Evolutionary conservation across 768 basidiomycete species (phyloP), one percentile per base, ranked within the genome.

Genomic region (Sarcodon sp.): DNA sequence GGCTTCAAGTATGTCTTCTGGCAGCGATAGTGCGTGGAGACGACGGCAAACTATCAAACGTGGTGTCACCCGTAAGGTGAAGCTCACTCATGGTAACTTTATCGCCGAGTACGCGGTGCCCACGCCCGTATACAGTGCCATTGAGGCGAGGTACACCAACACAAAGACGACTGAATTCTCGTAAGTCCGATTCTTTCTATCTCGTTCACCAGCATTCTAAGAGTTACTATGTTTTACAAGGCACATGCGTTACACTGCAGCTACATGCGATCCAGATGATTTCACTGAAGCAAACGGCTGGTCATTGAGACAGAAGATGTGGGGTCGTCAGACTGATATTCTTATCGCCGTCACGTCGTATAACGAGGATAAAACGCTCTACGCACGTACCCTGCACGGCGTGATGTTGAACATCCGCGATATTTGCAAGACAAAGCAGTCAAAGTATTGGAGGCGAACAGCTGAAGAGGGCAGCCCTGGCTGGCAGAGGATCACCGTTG

Each of bases 321-420:
- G 91, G 66, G 80, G 83, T 51, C 86, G 94, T 48, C 77, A 87
- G 53, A 98, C 94, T 1, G 94, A 98, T 54, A 63, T 98, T 6
- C 75, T 97, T 21, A 94, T 98, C 57, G 93, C 91, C 8, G 87
- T 97, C 53, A 96, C 90, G 6, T 88, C 83, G 3, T 91, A 90
- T 68, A 90, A 91, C 53, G 89, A 92, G 63, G 87, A 91, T 75
- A 91, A 90, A 70, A 82, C 79, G 6, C 76, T 90, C n/a, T 88
- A 90, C 59, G 79, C 87, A 27, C 82, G 86, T 54, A 97, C 94
- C 0, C 71, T 98, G 36, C 94, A 97, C 59, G 88, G 88, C 53
- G 84, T 97, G 57, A 97, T 97, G 93, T 65, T 94, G 53, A 98
- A 99, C 65, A 94, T 98, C 52, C 86, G 93, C 54, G 87, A 98